These are phyloP conservation scores for Dendrobium chrysotoxum DNA, from an alignment of 106 monocot genomes.

Conservation along the genomic window DNA sequence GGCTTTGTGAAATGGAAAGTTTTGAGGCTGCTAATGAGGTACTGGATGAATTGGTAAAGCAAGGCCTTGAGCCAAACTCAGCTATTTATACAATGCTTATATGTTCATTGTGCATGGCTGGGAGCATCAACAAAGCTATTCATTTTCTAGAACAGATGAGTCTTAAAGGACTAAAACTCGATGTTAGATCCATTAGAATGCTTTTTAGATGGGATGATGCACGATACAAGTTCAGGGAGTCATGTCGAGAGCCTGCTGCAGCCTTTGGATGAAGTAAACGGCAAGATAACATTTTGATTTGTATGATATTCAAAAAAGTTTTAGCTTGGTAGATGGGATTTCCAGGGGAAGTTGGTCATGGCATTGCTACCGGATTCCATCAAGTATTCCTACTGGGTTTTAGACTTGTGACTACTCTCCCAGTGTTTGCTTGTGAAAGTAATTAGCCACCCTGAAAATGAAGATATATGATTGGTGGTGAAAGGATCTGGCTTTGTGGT, in stretches of 20 bases:
- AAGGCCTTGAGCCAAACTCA: conserved; percentile 25
- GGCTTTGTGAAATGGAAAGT: conserved; percentile 13
- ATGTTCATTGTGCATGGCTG: conserved; percentile 15
- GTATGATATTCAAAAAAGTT: neutral
- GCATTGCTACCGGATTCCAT: no score
- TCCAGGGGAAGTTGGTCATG: no score
- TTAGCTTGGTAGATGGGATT: no score
- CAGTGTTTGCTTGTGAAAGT: no score
- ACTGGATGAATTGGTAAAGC: conserved; percentile 13
- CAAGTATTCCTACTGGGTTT: no score
- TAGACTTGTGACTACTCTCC: no score
- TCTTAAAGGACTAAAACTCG: conserved; percentile 12
- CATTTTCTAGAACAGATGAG: conserved; percentile 23
- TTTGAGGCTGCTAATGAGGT: conserved; percentile 17
- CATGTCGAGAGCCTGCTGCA: conserved; percentile 1
- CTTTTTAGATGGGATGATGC: conserved; percentile 9
- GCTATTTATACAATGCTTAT: conserved; percentile 20
- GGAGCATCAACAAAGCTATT: conserved; percentile 15
- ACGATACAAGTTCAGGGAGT: neutral
- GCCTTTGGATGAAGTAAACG: neutral
- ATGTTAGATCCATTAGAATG: conserved; percentile 13
- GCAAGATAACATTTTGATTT: neutral
- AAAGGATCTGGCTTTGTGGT: no score
- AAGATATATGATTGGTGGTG: no score
- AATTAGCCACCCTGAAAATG: no score